Percentiles rank a stretch among this genome's conserved stretches.
These are phyloP conservation scores for Nadsonia commutata DNA, from an alignment of 1,139 yeast genomes.

Conservation along the genomic window DNA sequence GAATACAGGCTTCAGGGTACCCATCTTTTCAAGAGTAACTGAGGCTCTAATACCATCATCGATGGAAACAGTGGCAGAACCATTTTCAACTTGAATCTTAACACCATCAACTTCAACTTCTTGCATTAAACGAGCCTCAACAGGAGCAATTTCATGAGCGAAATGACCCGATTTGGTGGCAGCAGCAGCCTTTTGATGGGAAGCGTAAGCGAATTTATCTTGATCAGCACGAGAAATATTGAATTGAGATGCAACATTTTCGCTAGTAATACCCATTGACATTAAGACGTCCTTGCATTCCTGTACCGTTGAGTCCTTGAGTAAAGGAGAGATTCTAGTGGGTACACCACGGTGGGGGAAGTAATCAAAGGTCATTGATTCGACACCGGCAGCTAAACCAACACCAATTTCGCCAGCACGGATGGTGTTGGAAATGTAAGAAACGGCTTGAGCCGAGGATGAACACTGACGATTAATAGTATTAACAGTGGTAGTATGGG, in stretches of 20 bases:
- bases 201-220: constrained; percentile 26
- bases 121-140: constrained; percentile 17
- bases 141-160: constrained; percentile 26
- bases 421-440: constrained; percentile 25
- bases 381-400: constrained; percentile 32
- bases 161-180: constrained; percentile 28
- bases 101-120: constrained; percentile 14
- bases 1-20: constrained; percentile 25
- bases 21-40: constrained; percentile 23
- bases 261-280: constrained; percentile 30
- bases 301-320: constrained; percentile 13
- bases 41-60: constrained; percentile 26
- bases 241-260: constrained; percentile 23
- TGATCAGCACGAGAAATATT: constrained; percentile 21
- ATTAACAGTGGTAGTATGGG: constrained; percentile 26
- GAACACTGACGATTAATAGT: constrained; percentile 31
- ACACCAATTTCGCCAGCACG: constrained; percentile 23
- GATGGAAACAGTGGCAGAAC: constrained; percentile 12
- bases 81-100: constrained; percentile 5
- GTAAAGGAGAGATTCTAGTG: constrained; percentile 17
- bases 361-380: constrained; percentile 31
- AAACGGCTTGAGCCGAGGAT: constrained; percentile 29
- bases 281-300: constrained; percentile 25
- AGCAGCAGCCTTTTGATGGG: constrained; percentile 26
- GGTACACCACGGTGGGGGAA: constrained; percentile 30